Conservation (phyloP, 305 asterid genomes). For the Fraxinus dipetala region DNA sequence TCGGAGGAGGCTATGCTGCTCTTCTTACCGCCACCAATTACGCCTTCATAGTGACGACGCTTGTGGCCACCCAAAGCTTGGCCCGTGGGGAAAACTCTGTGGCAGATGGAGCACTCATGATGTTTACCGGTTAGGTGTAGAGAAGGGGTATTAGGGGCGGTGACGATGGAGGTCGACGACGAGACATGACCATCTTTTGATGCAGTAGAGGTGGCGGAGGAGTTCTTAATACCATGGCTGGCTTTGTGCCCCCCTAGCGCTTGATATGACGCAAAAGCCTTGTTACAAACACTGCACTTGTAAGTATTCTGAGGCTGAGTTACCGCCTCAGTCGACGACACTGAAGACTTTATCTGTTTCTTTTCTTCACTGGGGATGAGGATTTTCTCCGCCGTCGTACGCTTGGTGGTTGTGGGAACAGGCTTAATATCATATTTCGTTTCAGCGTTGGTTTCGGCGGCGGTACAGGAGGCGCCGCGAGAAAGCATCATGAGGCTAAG, state of each 20-base stretch:
- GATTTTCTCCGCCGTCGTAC: background rate
- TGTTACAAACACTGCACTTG: conserved; percentile 59
- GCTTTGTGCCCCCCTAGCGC: conserved; percentile 84
- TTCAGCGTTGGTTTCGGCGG: background rate
- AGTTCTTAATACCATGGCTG: conserved; percentile 51
- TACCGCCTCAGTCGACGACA: background rate
- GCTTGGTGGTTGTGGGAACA: background rate
- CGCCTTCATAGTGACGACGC: conserved; percentile 75
- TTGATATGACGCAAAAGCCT: conserved; percentile 53
- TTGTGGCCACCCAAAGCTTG: conserved; percentile 91
- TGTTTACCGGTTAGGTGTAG: conserved; percentile 51
- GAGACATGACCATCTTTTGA: conserved; percentile 29
- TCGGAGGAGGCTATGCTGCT: conserved; percentile 34
- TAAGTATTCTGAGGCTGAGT: conserved; percentile 15
- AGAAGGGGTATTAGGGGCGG: conserved; percentile 19
- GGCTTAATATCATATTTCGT: background rate
- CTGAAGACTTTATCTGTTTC: background rate
- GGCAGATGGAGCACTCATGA: conserved; percentile 66
- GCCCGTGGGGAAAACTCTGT: conserved; percentile 58
- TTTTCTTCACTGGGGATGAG: background rate
- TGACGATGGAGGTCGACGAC: conserved; percentile 3
- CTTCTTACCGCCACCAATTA: conserved; percentile 34
- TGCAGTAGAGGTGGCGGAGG: conserved; percentile 16
- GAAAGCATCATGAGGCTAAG: conserved; percentile 54
- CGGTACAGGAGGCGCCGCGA: background rate